A percentile compares a stretch with the other conserved stretches of the same genome.
These are phyloP conservation scores for Penicillium antarcticum DNA, from an alignment of 495 filamentous ascomycete genomes.

Conservation along the genomic window DNA sequence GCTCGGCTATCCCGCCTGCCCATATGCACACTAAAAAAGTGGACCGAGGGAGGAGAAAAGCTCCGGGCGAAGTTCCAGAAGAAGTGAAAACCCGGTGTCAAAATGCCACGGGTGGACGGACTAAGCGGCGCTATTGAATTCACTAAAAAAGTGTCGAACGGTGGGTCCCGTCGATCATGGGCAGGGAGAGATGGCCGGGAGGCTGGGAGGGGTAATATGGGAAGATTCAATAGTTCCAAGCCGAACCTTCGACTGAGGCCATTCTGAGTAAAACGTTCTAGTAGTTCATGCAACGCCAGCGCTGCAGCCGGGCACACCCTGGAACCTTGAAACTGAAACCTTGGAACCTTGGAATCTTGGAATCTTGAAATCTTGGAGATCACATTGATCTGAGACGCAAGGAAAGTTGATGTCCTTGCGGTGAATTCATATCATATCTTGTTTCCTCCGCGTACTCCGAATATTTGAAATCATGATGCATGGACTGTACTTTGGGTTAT, in stretches of 20 bases:
- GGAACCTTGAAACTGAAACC: no score
- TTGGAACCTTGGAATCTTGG: no score
- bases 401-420: no score
- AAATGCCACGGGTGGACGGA: constrained; percentile 5
- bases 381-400: no score
- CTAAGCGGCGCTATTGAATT: constrained; percentile 19
- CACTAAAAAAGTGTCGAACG: constrained; percentile 9
- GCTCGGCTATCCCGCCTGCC: constrained; percentile 1
- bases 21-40: neutral
- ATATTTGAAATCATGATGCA: no score
- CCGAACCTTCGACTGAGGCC: neutral
- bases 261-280: neutral
- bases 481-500: no score
- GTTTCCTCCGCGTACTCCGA: no score
- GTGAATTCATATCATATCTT: no score
- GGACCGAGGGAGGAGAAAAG: neutral
- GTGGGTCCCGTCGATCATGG: constrained; percentile 19
- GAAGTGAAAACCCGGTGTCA: constrained; percentile 1
- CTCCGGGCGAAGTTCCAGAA: constrained; percentile 7
- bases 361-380: no score
- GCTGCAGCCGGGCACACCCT: no score
- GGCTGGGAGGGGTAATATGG: neutral
- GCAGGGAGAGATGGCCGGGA: neutral
- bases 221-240: constrained; percentile 19
- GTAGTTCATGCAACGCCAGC: no score